A percentile compares a stretch with the other conserved stretches of the same genome.
Conservation (phyloP, 495 filamentous ascomycete species). For the Penicillium coffeae region DNA sequence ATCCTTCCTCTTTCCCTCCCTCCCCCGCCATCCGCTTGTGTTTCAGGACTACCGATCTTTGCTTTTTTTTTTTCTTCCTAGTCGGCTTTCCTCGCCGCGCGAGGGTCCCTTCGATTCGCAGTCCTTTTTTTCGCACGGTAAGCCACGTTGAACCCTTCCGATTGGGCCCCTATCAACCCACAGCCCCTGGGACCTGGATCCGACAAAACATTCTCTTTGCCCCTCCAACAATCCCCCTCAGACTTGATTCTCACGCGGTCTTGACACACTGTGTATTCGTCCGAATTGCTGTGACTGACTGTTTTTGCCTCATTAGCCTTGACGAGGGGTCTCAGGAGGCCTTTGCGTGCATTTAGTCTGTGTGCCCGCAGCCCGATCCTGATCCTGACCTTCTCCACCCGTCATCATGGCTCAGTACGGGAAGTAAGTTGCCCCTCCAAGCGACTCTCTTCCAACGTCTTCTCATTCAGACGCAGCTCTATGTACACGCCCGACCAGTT, state of each 20-base stretch:
- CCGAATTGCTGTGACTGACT: background rate
- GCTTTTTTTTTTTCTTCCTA: background rate
- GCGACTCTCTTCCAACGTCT: background rate
- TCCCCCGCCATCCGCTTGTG: constrained; percentile 7
- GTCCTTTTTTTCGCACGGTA: background rate
- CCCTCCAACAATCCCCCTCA: background rate
- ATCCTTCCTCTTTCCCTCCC: constrained; percentile 9
- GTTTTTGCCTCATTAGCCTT: no score
- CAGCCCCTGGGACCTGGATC: constrained; percentile 3
- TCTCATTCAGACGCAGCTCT: constrained; percentile 25
- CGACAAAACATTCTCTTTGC: background rate
- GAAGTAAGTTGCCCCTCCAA: constrained; percentile 32
- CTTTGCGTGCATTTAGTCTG: constrained; percentile 21
- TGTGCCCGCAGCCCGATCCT: constrained; percentile 1
- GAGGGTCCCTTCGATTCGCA: constrained; percentile 18
- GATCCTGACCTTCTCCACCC: constrained; percentile 6
- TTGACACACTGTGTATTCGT: background rate
- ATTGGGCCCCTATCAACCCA: background rate
- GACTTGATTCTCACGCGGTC: background rate
- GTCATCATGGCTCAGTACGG: constrained; percentile 32
- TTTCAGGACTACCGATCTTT: background rate
- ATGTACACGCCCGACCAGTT: constrained; percentile 71
- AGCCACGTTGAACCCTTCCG: background rate
- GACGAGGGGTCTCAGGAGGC: constrained; percentile 23
- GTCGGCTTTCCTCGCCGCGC: constrained; percentile 26